A percentile compares a stretch with the other conserved stretches of the same genome.
These are phyloP conservation scores for Magnaporthiopsis incrustans DNA, from an alignment of 2,329 filamentous ascomycete species.

Conservation along the genomic window DNA sequence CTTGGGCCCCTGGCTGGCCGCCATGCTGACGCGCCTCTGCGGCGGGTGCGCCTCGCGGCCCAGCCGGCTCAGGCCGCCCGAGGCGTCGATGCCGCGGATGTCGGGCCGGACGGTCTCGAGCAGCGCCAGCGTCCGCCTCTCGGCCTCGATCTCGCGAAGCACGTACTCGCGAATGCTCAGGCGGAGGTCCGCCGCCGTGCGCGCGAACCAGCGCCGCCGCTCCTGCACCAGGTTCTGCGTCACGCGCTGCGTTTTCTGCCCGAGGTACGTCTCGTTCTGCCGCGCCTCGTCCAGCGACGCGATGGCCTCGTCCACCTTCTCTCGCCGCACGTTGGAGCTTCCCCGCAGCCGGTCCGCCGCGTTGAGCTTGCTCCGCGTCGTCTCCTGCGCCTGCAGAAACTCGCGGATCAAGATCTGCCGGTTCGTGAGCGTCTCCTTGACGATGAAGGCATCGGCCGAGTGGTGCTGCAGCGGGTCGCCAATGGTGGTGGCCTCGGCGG, in stretches of 20 bases:
- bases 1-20: conserved; percentile 87
- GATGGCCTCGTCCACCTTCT: conserved; percentile 99
- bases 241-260: conserved; percentile 79
- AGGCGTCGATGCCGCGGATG: conserved; percentile 84
- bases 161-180: conserved; percentile 85
- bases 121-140: conserved; percentile 82
- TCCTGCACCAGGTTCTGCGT: conserved; percentile 84
- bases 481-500: conserved; percentile 88
- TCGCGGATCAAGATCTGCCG: conserved; percentile 93
- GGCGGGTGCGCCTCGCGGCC: conserved; percentile 82
- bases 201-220: conserved; percentile 81
- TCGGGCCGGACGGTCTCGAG: conserved; percentile 92
- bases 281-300: conserved; percentile 79
- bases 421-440: conserved; percentile 97
- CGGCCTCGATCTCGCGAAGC: conserved; percentile 88
- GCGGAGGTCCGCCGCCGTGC: conserved; percentile 78
- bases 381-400: conserved; percentile 82
- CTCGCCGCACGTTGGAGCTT: conserved; percentile 76
- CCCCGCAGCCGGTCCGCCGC: conserved; percentile 85
- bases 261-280: conserved; percentile 70
- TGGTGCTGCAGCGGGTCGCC: conserved; percentile 93
- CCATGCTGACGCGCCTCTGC: conserved; percentile 62
- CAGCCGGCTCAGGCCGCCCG: conserved; percentile 80
- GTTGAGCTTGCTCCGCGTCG: conserved; percentile 70
- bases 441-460: conserved; percentile 91